Evolutionary conservation across 2,329 filamentous ascomycete genomes (phyloP), one percentile per base, ranked within the genome.

Genomic region (Trichoderma sp.): DNA sequence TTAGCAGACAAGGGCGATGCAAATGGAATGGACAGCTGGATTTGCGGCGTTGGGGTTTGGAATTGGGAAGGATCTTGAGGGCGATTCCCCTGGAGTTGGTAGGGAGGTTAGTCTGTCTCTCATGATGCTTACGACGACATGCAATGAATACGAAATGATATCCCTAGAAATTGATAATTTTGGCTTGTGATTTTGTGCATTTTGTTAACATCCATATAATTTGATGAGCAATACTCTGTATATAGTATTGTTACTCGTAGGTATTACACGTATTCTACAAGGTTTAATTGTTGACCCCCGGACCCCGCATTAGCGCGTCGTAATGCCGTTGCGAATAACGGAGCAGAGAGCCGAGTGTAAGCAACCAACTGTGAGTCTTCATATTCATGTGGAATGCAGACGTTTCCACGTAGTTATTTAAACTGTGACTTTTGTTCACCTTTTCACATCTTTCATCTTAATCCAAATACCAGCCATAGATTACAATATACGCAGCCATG

Each of bases 51-150:
- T 66, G 45, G 73, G 71, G 75, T 74, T 72, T 74, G 76, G 75
- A 76, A 77, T 73, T 76, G 63, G 69, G 62, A 79, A 71, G 78
- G 77, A 79, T 80, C 76, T 80, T 75, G 77, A 74, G 69, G 74
- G 76, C 76, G 73, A 35, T 65, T 76, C 77, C 65, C 56, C 33
- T 21, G 77, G 76, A 71, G 65, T 73, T 76, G 68, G 68, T 75
- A 77, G 76, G 75, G 75, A 79, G 77, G 77, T 78, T 75, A 74
- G 69, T 59, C 41, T 41, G 62, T 24, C 78, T 76, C 76, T 80
- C 77, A 81, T 79, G 80, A 82, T 79, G 79, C 77, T 81, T 75
- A 82, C 78, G 81, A 82, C 59, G 79, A 81, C 80, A 81, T 80
- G 79, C 77, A 76, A 80, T 78, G 78, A 81, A 80, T 75, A 79